Evolutionary conservation across 805 yeast species (phyloP).

Genomic region (Saccharomycopsis sp.): DNA sequence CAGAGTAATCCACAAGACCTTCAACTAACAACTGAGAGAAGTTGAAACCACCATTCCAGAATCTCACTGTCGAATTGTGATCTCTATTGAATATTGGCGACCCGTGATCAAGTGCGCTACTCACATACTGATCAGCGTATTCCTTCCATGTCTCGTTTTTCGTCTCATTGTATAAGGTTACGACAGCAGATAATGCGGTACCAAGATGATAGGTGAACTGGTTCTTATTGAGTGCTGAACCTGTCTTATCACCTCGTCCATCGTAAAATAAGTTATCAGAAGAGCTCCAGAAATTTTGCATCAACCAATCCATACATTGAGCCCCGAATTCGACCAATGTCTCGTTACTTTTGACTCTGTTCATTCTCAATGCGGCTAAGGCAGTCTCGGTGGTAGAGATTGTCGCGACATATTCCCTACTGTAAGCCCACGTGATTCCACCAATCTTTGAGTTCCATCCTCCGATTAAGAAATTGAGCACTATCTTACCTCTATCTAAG

Average conservation of each 20-base stretch:
- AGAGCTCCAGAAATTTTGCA: constrained; percentile 43
- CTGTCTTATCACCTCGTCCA: constrained; percentile 40
- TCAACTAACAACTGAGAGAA: constrained; percentile 60
- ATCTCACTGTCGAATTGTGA: constrained; percentile 41
- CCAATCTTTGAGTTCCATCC: constrained; percentile 52
- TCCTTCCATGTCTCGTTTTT: constrained; percentile 43
- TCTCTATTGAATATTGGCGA: constrained; percentile 59
- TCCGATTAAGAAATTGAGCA: constrained; percentile 54
- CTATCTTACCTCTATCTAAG: constrained; percentile 49
- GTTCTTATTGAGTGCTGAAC: constrained; percentile 34
- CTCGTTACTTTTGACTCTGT: constrained; percentile 45
- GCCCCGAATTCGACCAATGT: constrained; percentile 47
- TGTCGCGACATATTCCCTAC: constrained; percentile 51
- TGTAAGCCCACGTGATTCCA: constrained; percentile 61
- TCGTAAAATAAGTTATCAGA: constrained; percentile 51
- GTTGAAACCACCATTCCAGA: constrained; percentile 58
- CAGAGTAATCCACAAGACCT: constrained; percentile 59
- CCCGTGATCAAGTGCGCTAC: constrained; percentile 49
- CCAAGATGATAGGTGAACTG: constrained; percentile 69
- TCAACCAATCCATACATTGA: constrained; percentile 52
- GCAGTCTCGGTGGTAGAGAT: constrained; percentile 65
- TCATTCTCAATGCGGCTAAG: constrained; percentile 49
- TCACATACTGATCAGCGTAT: constrained; percentile 34
- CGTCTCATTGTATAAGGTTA: constrained; percentile 44
- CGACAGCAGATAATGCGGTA: constrained; percentile 50